Evolutionary conservation across 2,329 filamentous ascomycete genomes (phyloP).

Genomic region (Botrytis galanthina): DNA sequence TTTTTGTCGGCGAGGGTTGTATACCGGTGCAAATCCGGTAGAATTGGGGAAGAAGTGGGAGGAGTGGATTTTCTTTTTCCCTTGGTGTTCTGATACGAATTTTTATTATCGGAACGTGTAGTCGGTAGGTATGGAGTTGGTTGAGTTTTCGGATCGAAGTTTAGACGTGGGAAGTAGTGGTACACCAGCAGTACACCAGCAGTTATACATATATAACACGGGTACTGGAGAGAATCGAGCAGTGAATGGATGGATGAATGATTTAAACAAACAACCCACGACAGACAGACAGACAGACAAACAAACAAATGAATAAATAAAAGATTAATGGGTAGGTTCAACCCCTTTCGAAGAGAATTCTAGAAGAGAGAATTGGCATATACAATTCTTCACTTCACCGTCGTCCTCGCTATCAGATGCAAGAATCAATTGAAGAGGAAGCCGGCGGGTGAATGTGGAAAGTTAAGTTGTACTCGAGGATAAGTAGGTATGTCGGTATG

Average conservation of each 20-base stretch:
- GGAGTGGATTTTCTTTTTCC: constrained; percentile 1
- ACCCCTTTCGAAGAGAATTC: neutral
- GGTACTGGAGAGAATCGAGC: neutral
- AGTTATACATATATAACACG: neutral
- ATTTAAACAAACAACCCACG: neutral
- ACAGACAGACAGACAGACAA: neutral
- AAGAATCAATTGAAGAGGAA: neutral
- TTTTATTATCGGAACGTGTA: neutral
- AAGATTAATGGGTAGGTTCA: neutral
- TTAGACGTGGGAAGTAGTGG: neutral
- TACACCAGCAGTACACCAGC: neutral
- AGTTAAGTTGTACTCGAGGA: neutral
- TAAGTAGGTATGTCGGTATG: neutral
- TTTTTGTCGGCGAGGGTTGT: constrained; percentile 3
- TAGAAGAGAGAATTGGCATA: neutral
- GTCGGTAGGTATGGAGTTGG: neutral
- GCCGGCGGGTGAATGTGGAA: neutral
- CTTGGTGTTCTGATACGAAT: neutral
- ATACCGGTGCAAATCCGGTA: constrained; percentile 21
- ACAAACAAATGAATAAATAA: neutral
- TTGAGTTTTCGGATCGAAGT: neutral
- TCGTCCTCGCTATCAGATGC: neutral
- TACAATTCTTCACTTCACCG: neutral
- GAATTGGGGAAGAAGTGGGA: neutral
- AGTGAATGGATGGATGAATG: neutral